Evolutionary conservation across 2,329 filamentous ascomycete genomes (phyloP).

Genomic region (Fusarium sp.): DNA sequence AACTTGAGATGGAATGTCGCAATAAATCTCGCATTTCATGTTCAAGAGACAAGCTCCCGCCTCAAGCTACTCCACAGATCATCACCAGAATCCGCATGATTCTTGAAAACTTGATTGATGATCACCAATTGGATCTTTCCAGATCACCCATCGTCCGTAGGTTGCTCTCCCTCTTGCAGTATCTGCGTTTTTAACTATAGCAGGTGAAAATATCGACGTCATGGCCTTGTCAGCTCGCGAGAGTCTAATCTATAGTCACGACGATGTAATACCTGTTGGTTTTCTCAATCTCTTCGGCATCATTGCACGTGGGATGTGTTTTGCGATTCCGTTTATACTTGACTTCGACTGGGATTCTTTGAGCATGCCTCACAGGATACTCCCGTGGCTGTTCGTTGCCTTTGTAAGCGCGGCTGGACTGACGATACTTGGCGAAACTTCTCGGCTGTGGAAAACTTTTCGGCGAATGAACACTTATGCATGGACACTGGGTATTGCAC

Average conservation of each 20-base stretch:
- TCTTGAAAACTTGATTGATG: neutral
- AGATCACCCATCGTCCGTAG: neutral
- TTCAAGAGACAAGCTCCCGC: neutral
- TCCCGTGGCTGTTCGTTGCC: neutral
- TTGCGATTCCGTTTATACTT: neutral
- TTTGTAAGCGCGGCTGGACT: neutral
- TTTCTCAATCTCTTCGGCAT: neutral
- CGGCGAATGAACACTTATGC: neutral
- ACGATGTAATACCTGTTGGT: neutral
- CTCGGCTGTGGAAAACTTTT: neutral
- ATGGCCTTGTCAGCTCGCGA: neutral
- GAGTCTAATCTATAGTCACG: neutral
- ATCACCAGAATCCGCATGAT: neutral
- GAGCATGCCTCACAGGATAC: rapidly evolving
- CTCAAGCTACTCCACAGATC: neutral
- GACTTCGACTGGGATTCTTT: neutral
- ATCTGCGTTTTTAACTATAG: neutral
- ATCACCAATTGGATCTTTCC: neutral
- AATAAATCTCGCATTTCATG: neutral
- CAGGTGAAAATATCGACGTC: constrained; percentile 1
- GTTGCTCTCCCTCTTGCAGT: neutral
- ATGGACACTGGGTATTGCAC: neutral
- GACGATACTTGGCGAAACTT: neutral
- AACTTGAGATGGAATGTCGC: neutral
- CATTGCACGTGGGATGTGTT: neutral